Conservation (phyloP, 306 rosid genomes). For the Trichosanthes truncata region DNA sequence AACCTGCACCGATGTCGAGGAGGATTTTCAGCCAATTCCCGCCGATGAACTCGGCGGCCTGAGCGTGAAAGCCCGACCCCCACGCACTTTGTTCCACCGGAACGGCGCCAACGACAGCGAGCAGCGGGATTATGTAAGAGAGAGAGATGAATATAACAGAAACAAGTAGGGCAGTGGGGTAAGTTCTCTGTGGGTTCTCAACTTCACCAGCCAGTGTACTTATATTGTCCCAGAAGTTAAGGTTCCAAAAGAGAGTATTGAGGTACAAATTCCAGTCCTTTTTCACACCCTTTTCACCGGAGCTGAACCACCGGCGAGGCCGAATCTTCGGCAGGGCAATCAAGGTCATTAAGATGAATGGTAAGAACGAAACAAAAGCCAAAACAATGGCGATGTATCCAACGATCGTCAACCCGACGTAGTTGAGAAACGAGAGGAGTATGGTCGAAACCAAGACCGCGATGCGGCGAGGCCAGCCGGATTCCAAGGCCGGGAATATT, state of each 20-base stretch:
- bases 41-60: constrained; percentile 4
- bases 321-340: constrained; percentile 3
- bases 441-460: background rate
- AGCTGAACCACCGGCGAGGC: constrained; percentile 1
- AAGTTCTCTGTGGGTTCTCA: background rate
- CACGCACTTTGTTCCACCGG: constrained; percentile 7
- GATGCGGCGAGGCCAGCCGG: constrained; percentile 5
- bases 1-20: constrained; percentile 7
- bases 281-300: background rate
- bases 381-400: background rate
- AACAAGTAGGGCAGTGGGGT: background rate
- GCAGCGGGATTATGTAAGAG: constrained; percentile 7
- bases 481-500: constrained; percentile 2
- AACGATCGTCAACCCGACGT: background rate
- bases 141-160: constrained; percentile 2
- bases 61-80: constrained; percentile 9
- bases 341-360: background rate
- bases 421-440: background rate
- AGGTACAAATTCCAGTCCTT: constrained; percentile 12
- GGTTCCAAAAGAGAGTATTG: constrained; percentile 15
- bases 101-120: constrained; percentile 9
- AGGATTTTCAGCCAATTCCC: constrained; percentile 9
- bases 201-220: constrained; percentile 1
- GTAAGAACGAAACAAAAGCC: background rate
- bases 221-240: constrained; percentile 10